These are phyloP conservation scores for Macrolepiota albuminosa DNA, from an alignment of 768 basidiomycete genomes.

Conservation along the genomic window DNA sequence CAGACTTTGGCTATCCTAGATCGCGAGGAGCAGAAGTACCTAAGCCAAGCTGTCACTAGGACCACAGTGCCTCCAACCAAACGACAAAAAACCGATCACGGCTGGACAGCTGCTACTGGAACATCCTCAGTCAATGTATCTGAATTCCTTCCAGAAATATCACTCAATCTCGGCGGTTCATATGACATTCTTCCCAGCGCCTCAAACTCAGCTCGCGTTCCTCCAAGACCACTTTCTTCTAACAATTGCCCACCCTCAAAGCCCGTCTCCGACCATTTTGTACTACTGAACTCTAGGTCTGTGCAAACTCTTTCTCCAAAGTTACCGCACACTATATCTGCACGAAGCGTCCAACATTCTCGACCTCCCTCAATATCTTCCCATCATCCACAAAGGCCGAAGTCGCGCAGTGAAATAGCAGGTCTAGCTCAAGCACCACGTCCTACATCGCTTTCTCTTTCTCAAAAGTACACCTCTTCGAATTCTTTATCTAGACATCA, in stretches of 20 bases:
- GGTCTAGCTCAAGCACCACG: background rate
- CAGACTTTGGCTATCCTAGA: conserved; percentile 58
- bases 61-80: conserved; percentile 36
- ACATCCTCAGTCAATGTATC: conserved; percentile 29
- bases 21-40: conserved; percentile 46
- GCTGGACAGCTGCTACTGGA: conserved; percentile 35
- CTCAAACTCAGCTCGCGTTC: background rate
- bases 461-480: background rate
- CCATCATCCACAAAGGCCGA: conserved; percentile 3
- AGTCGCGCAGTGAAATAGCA: background rate
- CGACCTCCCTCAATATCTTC: conserved; percentile 8
- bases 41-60: conserved; percentile 20
- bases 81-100: conserved; percentile 47
- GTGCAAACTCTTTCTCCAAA: background rate
- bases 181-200: conserved; percentile 36
- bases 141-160: conserved; percentile 61
- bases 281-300: background rate
- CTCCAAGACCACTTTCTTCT: background rate
- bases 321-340: background rate
- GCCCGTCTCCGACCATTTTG: background rate
- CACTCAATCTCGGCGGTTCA: conserved; percentile 52
- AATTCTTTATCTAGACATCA: background rate
- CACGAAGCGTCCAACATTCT: conserved; percentile 9
- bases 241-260: background rate
- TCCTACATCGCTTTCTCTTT: background rate